These are phyloP conservation scores for Otatea glauca DNA, from an alignment of 176 grass and related monocot genomes.

Conservation along the genomic window DNA sequence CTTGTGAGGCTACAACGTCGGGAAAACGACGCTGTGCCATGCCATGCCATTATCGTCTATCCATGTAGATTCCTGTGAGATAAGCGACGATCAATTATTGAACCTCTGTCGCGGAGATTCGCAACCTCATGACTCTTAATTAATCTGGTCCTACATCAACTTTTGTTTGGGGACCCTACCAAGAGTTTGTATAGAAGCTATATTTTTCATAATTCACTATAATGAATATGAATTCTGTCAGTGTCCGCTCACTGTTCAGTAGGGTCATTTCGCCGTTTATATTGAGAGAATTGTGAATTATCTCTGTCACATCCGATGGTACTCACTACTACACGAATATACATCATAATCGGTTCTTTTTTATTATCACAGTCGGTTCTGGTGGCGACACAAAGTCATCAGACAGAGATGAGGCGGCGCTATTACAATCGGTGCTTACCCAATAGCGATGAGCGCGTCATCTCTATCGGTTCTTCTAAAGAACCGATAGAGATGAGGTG, in stretches of 20 bases:
- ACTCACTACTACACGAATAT: too few species aligned
- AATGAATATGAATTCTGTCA: not conserved
- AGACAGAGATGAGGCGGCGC: too few species aligned
- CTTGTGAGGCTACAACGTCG: conserved; percentile 36
- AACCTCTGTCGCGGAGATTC: conserved; percentile 32
- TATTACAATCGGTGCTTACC: too few species aligned
- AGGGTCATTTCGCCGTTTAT: not conserved
- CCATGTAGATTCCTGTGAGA: not conserved
- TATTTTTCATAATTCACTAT: not conserved
- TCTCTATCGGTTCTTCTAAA: too few species aligned
- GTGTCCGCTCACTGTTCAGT: not conserved
- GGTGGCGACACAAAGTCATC: too few species aligned
- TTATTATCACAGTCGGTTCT: too few species aligned
- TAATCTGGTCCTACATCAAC: not conserved
- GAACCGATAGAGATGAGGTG: too few species aligned
- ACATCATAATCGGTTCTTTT: too few species aligned
- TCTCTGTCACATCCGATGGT: not conserved
- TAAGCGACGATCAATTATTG: conserved; percentile 46
- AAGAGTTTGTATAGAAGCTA: not conserved
- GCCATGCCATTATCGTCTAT: not conserved
- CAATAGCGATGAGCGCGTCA: too few species aligned
- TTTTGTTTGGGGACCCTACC: not conserved
- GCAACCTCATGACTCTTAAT: not conserved
- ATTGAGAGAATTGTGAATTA: not conserved
- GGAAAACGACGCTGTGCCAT: conserved; percentile 47